Conservation (phyloP, 106 monocot genomes). For the Alisma plantagoaquatica region DNA sequence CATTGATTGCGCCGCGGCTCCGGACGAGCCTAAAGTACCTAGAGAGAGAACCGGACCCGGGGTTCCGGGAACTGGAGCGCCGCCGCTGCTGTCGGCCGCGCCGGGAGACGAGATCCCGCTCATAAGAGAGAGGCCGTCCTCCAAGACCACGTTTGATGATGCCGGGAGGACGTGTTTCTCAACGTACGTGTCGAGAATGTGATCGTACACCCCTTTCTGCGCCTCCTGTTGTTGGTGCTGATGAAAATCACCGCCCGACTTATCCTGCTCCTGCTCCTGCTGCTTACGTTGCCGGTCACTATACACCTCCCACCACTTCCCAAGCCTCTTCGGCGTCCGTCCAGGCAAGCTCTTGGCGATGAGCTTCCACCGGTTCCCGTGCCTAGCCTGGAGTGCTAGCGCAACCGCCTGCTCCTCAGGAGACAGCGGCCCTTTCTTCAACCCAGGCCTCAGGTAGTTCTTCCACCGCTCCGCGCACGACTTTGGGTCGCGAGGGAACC, state of each 20-base stretch:
- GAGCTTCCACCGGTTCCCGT: slow-evolving; percentile 25
- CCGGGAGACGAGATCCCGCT: background rate
- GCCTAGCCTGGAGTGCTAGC: slow-evolving; percentile 13
- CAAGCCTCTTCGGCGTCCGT: slow-evolving; percentile 24
- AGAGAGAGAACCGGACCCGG: slow-evolving; percentile 4
- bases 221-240: background rate
- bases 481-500: slow-evolving; percentile 20
- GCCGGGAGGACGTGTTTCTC: slow-evolving; percentile 14
- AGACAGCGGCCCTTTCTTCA: slow-evolving; percentile 18
- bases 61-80: background rate
- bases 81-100: background rate
- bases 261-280: background rate
- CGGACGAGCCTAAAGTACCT: background rate
- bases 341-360: slow-evolving; percentile 21
- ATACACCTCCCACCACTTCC: slow-evolving; percentile 32
- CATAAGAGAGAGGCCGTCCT: too few species aligned
- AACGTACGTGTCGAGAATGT: slow-evolving; percentile 14
- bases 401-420: slow-evolving; percentile 19
- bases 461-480: slow-evolving; percentile 25
- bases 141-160: too few species aligned
- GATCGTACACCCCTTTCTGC: slow-evolving; percentile 10
- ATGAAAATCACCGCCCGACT: background rate
- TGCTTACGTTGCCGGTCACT: slow-evolving; percentile 16
- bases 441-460: slow-evolving; percentile 23
- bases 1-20: too few species aligned